Base-by-base conservation (phyloP, 2,329 filamentous ascomycete genomes). In the Myrmaecium sp. region DNA sequence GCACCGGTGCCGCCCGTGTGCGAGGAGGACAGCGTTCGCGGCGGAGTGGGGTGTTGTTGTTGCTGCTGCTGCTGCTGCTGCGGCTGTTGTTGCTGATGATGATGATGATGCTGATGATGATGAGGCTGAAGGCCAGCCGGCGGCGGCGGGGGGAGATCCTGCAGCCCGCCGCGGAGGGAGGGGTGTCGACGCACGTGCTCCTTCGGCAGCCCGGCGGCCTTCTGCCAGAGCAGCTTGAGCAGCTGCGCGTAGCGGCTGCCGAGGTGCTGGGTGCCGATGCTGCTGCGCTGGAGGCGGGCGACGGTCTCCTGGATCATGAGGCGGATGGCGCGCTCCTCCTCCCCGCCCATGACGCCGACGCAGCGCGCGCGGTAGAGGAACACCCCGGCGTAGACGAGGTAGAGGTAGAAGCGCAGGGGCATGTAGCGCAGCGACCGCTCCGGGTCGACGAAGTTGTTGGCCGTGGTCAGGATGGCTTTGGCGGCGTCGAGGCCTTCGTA, bases 401-500 rank as follows among this genome's bases (percentile, higher is more conserved):
- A 61, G 12, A 62, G 51, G 30, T 59, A 60, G 40, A 58, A 61
- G 2, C 57, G 47, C 2, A 61, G 36, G 1, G 58, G 58, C 58
- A 62, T 60, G 33, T 52, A 60, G 17, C 58, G 52, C 1, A 62
- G 42, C 2, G 49, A 44, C 33, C 52, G 53, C 31, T 60, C 57
- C 0, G 58, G 55, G 30, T 59, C 54, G 13, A 62, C 57, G 29
- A 60, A 62, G 25, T 56, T 60, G 40, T 60, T 62, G 25, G 57
- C 51, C 17, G 58, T 62, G n/a, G 54, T 59, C 3, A 62, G 43
- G 9, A 62, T 49, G 13, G 55, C 56, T 39, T 61, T 61, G 5
- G 58, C 58, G 1, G 58, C 57, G 31, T 62, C 58, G 4, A 62
- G 48, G 1, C 55, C 57, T 39, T 62, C 58, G 36, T 60, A 62